Percentiles rank a stretch among this genome's conserved stretches.
Evolutionary conservation across 805 yeast genomes (phyloP).

Genomic region (Scheffersomyces ergatensis): DNA sequence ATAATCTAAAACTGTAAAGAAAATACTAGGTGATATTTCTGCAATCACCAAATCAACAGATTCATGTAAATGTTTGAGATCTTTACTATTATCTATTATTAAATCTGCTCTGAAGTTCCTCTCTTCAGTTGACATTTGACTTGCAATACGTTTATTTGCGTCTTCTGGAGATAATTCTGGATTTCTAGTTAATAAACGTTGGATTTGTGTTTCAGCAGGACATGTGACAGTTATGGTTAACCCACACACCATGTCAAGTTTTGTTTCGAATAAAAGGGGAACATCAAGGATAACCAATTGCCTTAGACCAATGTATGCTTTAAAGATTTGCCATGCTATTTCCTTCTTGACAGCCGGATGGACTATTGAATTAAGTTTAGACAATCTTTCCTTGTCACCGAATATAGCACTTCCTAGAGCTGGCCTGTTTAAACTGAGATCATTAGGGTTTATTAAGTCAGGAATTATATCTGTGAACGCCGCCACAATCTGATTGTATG

Average conservation of each 20-base stretch:
- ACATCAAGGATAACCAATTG: constrained; percentile 77
- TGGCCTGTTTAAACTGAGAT: constrained; percentile 58
- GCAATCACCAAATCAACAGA: constrained; percentile 19
- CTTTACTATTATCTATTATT: constrained; percentile 59
- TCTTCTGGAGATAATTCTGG: constrained; percentile 63
- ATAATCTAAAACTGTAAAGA: constrained; percentile 18
- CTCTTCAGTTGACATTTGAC: constrained; percentile 69
- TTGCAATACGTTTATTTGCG: constrained; percentile 65
- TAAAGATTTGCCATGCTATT: constrained; percentile 55
- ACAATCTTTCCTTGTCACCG: constrained; percentile 57
- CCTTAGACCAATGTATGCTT: constrained; percentile 57
- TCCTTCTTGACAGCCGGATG: constrained; percentile 84
- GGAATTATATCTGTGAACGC: constrained; percentile 58
- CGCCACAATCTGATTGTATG: constrained; percentile 62
- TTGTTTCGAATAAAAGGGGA: constrained; percentile 84
- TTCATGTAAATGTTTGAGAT: constrained; percentile 18
- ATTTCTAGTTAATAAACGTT: constrained; percentile 66
- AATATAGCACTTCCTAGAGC: constrained; percentile 80
- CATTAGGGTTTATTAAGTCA: constrained; percentile 41
- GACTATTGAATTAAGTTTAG: constrained; percentile 65
- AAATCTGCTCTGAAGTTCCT: constrained; percentile 61
- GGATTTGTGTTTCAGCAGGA: constrained; percentile 52
- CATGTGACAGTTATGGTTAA: constrained; percentile 67
- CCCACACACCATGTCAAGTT: constrained; percentile 71
- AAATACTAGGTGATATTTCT: constrained; percentile 22